Conservation (phyloP, 345 rosid species). For the rapeseed (Brassica napus) region Da-Ae NC_063446.1:13507501-13508000, state of each 20-base stretch:
- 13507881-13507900: not conserved
- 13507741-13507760: too few species aligned
- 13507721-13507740: too few species aligned
- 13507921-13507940: not conserved
- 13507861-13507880: not conserved
- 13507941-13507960: slow-evolving; percentile 26
- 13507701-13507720: too few species aligned
- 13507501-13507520: slow-evolving; percentile 25
- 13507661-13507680: slow-evolving; percentile 35
- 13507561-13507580: slow-evolving; percentile 29
- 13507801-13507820: slow-evolving; percentile 64
- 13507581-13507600: slow-evolving; percentile 25
- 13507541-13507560: slow-evolving; percentile 36
- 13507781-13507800: slow-evolving; percentile 64
- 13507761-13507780: too few species aligned
- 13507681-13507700: too few species aligned
- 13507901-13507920: slow-evolving; percentile 12
- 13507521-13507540: slow-evolving; percentile 29
- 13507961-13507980: slow-evolving; percentile 21
- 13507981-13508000: slow-evolving; percentile 3
- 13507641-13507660: slow-evolving; percentile 49
- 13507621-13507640: not conserved
- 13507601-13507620: not conserved
- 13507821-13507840: not conserved
- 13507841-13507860: too few species aligned